Conservation (phyloP, 108 stramenopile species). For the Skeletonema marinoi region DNA sequence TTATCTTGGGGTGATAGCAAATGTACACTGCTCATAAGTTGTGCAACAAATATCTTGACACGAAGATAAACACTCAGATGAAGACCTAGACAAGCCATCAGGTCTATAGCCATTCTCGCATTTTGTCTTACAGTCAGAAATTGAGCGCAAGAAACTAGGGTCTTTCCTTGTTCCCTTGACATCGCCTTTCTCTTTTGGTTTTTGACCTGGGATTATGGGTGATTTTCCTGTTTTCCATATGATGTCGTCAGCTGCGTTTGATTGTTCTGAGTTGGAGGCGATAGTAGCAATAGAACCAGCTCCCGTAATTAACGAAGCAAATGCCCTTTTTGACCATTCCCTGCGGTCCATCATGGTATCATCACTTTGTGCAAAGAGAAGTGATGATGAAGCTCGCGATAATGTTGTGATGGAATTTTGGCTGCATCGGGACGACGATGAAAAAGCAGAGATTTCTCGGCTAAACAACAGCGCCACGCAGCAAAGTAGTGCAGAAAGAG, state of each 20-base stretch:
- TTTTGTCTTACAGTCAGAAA: conserved; percentile 73
- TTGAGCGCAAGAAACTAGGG: conserved; percentile 75
- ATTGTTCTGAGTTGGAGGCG: neutral
- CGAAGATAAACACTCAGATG: conserved; percentile 75
- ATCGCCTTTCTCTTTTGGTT: conserved; percentile 70
- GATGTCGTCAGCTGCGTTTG: conserved; percentile 5
- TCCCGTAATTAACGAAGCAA: conserved; percentile 4
- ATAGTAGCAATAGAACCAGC: neutral
- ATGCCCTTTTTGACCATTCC: conserved; percentile 9
- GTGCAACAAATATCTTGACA: conserved; percentile 90
- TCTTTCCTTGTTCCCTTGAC: conserved; percentile 78
- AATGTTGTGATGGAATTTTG: too few relatives aligned
- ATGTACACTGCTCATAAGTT: conserved; percentile 88
- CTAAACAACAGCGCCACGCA: neutral
- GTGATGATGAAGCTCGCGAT: neutral
- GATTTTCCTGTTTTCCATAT: conserved; percentile 57
- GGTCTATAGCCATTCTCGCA: conserved; percentile 60
- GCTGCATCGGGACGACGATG: neutral
- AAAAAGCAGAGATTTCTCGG: neutral
- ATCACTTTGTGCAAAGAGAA: neutral
- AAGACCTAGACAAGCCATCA: conserved; percentile 72
- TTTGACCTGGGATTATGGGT: conserved; percentile 71
- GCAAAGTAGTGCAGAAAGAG: neutral
- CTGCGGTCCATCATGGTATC: conserved; percentile 3
- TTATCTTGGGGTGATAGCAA: conserved; percentile 60